Evolutionary conservation across 441 rosid genomes (phyloP), one percentile per base, ranked within the genome.

Genomic region (Erodium texanum): DNA sequence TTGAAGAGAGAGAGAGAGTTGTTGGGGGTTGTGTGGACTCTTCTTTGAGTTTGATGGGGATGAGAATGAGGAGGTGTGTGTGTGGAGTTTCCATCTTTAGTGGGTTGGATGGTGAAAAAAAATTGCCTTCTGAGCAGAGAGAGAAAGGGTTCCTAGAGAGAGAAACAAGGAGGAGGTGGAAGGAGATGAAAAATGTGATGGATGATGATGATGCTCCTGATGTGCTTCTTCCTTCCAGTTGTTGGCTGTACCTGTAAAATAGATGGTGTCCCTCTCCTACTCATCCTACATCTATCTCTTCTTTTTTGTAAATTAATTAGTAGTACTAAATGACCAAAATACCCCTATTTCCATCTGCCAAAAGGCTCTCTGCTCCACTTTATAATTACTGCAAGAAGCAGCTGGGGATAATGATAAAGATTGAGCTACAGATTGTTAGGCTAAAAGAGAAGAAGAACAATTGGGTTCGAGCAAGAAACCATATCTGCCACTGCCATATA

Each of bases 11-110:
- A 75, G 68, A 50, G 63, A 34, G 38, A 34, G 38, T 24, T 50
- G 69, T 48, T 27, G 29, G 29, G 29, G 71, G 76, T 69, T 27
- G 66, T 65, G 73, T 81, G 78, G 81, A 78, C 77, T 78, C 80
- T 68, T 78, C 66, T 64, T 71, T 64, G 75, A 24, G 67, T 23
- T 66, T 66, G 68, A 34, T 34, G 38, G 8, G 38, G 8, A 2
- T 34, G 38, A 34, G 38, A 34, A 34, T 34, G 38, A 2, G 38
- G 38, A 34, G 38, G 38, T 34, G 38, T 34, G 38, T 34, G 38
- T 34, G 38, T 34, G 38, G 74, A 72, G 77, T 69, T 77, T 75
- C 73, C 75, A 69, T 76, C 70, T 69, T 73, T 77, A 73, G 73
- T 74, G 70, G 66, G 56, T 68, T 45, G 52, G 52, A 45, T 45